phyloP scores from a whole-genome alignment of 2,329 filamentous ascomycete species.

The Trichoderma koningii region DNA sequence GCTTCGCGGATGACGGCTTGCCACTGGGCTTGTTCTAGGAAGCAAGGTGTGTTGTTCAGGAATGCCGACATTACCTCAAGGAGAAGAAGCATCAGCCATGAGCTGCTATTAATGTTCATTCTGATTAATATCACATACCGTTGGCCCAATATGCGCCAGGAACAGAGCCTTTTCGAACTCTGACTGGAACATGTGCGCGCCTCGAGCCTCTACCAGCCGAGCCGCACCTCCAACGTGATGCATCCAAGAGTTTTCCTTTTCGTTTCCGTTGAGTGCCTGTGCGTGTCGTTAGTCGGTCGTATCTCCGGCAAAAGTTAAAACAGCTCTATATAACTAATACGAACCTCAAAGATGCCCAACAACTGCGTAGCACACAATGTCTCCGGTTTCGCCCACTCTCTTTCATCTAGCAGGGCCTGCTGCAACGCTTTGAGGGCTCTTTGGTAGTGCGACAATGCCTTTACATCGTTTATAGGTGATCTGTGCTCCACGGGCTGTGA shows the following conservation, averaged over 20 bases:
- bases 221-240: conserved; percentile 14
- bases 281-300: background rate
- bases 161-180: conserved; percentile 20
- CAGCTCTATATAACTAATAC: background rate
- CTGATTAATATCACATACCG: background rate
- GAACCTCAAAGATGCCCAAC: conserved; percentile 10
- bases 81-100: background rate
- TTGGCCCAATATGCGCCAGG: conserved; percentile 19
- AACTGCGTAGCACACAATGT: conserved; percentile 13
- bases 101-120: background rate
- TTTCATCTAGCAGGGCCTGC: conserved; percentile 10
- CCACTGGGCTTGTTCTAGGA: conserved; percentile 12
- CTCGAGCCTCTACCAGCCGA: conserved; percentile 19
- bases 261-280: conserved; percentile 8
- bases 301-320: background rate
- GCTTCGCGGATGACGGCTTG: conserved; percentile 18
- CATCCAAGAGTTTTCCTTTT: conserved; percentile 12
- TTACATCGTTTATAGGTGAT: background rate
- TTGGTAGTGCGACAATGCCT: conserved; percentile 14
- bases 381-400: conserved; percentile 13
- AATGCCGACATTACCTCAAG: conserved; percentile 17
- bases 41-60: conserved; percentile 12
- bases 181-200: conserved; percentile 18
- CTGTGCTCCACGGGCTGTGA: conserved; percentile 19
- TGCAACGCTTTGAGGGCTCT: conserved; percentile 18